Percentiles rank a stretch among this genome's conserved stretches.
Conservation (phyloP, 306 rosid genomes). For the Sphenostylis stenocarpa region DNA sequence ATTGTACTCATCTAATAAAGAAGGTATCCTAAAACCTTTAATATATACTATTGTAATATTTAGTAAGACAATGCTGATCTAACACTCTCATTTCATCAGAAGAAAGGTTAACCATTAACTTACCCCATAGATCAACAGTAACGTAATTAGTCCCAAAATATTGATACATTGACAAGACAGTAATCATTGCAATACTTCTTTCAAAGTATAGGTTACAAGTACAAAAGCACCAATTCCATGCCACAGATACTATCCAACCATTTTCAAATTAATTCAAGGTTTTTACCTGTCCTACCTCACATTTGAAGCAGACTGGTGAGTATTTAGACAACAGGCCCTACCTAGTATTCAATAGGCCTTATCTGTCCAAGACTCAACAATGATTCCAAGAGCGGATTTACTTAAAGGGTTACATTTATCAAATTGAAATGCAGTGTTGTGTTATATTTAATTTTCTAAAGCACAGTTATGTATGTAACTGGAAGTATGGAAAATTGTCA, state of each 20-base stretch:
- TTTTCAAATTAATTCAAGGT: background rate
- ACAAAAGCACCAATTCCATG: constrained; percentile 13
- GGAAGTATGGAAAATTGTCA: background rate
- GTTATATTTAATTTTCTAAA: background rate
- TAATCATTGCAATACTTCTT: background rate
- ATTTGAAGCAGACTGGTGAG: background rate
- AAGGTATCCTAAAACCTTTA: background rate
- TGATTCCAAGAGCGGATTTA: background rate
- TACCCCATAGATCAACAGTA: background rate
- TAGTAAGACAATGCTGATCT: background rate
- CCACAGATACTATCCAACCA: background rate
- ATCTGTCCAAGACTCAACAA: background rate
- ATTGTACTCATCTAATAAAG: background rate
- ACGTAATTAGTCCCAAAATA: background rate
- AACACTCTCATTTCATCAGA: background rate
- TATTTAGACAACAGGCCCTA: background rate
- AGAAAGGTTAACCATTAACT: background rate
- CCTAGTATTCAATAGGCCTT: background rate
- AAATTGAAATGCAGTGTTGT: background rate
- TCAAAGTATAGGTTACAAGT: constrained; percentile 1
- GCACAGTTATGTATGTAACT: background rate
- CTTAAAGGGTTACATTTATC: background rate
- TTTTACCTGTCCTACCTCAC: background rate
- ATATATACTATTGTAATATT: background rate
- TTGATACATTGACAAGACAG: background rate